Conservation (phyloP, 2,329 filamentous ascomycete genomes). For the Aspergillus ochraceoroseus region DNA sequence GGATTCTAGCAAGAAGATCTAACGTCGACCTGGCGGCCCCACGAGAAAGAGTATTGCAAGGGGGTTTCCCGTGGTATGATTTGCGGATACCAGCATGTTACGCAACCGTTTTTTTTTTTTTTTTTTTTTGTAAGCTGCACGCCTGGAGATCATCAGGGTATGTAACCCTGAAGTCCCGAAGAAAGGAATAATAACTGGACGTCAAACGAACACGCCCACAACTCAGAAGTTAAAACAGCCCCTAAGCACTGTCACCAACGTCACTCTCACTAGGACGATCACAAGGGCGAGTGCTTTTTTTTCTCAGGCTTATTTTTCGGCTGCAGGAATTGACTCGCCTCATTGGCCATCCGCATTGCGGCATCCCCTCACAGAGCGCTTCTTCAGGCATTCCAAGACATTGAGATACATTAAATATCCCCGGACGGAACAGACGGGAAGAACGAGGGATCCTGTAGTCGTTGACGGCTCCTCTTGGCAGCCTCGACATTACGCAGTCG, state of each 20-base stretch:
- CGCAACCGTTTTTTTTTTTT: slow-evolving; percentile 4
- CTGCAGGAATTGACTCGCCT: background rate
- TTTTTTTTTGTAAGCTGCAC: background rate
- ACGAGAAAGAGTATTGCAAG: no score
- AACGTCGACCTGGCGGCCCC: slow-evolving; percentile 1
- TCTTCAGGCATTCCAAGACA: slow-evolving; percentile 6
- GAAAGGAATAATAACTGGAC: background rate
- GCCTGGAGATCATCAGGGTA: slow-evolving; percentile 1
- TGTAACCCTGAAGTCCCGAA: no score
- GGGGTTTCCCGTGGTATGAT: no score
- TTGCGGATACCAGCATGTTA: slow-evolving; percentile 11
- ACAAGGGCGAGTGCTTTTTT: no score
- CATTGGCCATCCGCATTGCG: background rate
- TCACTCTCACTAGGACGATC: no score
- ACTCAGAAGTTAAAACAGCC: background rate
- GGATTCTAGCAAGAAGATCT: no score
- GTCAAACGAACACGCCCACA: background rate
- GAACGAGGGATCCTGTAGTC: slow-evolving; percentile 68
- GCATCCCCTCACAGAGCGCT: background rate
- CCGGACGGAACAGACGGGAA: slow-evolving; percentile 82
- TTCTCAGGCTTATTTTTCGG: background rate
- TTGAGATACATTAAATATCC: slow-evolving; percentile 27
- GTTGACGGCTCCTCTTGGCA: slow-evolving; percentile 74
- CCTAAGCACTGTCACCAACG: background rate
- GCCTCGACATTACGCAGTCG: slow-evolving; percentile 72